phyloP scores from a whole-genome alignment of 495 filamentous ascomycete genomes.

The Cryomyces minteri region DNA sequence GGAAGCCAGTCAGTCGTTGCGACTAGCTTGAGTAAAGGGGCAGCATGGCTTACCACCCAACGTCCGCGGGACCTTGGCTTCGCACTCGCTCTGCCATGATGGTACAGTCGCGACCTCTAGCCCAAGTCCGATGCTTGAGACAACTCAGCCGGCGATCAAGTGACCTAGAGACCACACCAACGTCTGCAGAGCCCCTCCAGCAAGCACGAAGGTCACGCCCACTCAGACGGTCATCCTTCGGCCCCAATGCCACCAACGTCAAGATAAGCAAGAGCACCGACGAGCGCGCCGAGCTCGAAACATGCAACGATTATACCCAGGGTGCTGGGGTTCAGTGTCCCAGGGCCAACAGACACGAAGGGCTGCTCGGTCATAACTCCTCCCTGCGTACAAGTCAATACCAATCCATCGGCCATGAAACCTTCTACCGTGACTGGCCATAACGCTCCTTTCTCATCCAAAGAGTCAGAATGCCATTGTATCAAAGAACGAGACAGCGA shows the following conservation, averaged over 20 bases:
- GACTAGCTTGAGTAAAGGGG: no score
- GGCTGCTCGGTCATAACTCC: not conserved
- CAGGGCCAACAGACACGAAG: not conserved
- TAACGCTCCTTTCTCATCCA: not conserved
- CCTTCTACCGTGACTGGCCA: no score
- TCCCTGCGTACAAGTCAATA: no score
- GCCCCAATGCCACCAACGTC: conserved; percentile 17
- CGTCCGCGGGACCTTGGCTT: no score
- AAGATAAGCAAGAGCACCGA: conserved; percentile 16
- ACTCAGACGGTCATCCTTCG: conserved; percentile 19
- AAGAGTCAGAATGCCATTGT: not conserved
- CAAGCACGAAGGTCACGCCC: conserved; percentile 13
- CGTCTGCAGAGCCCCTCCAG: conserved; percentile 18
- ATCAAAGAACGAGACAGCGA: not conserved
- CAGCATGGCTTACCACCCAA: no score
- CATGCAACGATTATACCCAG: not conserved
- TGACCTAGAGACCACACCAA: conserved; percentile 17
- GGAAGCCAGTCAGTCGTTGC: not conserved
- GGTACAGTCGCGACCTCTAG: conserved; percentile 37
- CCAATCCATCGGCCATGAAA: no score
- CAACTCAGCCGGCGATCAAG: conserved; percentile 15
- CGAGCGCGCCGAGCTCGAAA: conserved; percentile 12
- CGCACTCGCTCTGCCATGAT: conserved; percentile 65
- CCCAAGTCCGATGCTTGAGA: conserved; percentile 16
- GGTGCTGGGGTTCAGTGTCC: not conserved